Percentiles rank a stretch among this genome's conserved stretches.
These are phyloP conservation scores for Pulveroboletus sp. DNA, from an alignment of 768 basidiomycete species.

Conservation along the genomic window DNA sequence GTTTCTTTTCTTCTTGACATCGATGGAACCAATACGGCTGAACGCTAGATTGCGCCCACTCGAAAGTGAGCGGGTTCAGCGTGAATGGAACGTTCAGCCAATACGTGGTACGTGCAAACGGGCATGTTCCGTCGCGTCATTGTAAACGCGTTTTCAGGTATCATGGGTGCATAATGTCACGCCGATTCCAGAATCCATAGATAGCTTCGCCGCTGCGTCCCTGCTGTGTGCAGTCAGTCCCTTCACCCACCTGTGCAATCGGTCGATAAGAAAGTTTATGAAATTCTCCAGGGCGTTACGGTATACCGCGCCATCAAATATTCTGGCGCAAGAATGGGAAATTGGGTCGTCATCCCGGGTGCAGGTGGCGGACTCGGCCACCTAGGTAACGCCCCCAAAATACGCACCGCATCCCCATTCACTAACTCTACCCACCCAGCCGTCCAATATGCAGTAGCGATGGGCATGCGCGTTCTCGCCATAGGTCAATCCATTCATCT, in stretches of 20 bases:
- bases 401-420: too few species aligned
- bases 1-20: background rate
- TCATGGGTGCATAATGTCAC: slow-evolving; percentile 74
- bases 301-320: slow-evolving; percentile 86
- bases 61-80: slow-evolving; percentile 64
- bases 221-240: slow-evolving; percentile 67
- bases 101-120: slow-evolving; percentile 47
- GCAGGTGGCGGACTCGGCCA: slow-evolving; percentile 85
- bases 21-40: background rate
- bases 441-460: slow-evolving; percentile 75
- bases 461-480: slow-evolving; percentile 79
- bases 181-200: slow-evolving; percentile 68
- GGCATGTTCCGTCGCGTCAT: background rate
- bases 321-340: slow-evolving; percentile 58
- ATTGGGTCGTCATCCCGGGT: slow-evolving; percentile 76
- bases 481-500: slow-evolving; percentile 39
- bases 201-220: slow-evolving; percentile 66
- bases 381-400: slow-evolving; percentile 44
- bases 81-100: slow-evolving; percentile 77
- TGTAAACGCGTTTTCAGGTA: slow-evolving; percentile 35
- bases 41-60: slow-evolving; percentile 54
- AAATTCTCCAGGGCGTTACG: slow-evolving; percentile 60
- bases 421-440: slow-evolving; percentile 41
- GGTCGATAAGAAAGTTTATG: background rate
- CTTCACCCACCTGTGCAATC: background rate